phyloP scores from a whole-genome alignment of 176 grass and related monocot genomes.

The Eragrostis nindensis region DNA sequence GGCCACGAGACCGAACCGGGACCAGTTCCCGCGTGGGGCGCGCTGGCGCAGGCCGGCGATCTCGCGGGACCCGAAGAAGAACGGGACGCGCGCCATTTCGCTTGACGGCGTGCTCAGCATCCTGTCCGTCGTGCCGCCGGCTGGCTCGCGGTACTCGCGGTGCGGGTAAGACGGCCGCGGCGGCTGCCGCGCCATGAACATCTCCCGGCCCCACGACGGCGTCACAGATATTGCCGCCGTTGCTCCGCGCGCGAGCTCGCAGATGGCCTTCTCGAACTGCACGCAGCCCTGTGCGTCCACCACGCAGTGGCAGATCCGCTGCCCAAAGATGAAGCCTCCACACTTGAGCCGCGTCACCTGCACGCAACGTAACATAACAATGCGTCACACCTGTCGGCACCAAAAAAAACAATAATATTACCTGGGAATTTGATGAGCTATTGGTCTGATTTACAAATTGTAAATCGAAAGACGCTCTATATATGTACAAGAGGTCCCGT shows the following conservation, averaged over 20 bases:
- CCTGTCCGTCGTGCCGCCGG: conserved; percentile 14
- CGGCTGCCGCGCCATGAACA: conserved; percentile 39
- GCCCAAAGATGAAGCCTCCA: conserved; percentile 69
- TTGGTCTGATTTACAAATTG: too few species aligned
- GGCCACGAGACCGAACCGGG: conserved; percentile 65
- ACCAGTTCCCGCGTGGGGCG: conserved; percentile 35
- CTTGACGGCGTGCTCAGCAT: neutral
- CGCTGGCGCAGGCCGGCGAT: conserved; percentile 49
- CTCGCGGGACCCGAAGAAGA: conserved; percentile 54
- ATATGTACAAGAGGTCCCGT: too few species aligned
- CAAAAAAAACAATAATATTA: too few species aligned
- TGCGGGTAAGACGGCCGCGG: conserved; percentile 50
- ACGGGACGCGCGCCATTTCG: conserved; percentile 29
- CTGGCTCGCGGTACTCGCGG: conserved; percentile 57
- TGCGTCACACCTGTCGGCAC: neutral
- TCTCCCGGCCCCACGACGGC: conserved; percentile 61
- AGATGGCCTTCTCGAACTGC: conserved; percentile 66
- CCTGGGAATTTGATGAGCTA: too few species aligned
- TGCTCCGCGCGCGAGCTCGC: conserved; percentile 58
- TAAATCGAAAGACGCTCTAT: too few species aligned
- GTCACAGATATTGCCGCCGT: conserved; percentile 25
- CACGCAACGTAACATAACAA: too few species aligned
- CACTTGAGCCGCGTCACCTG: conserved; percentile 70
- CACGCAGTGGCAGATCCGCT: conserved; percentile 58
- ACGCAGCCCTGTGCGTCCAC: conserved; percentile 59